Evolutionary conservation across 768 basidiomycete species (phyloP), one percentile per base, ranked within the genome.

Genomic region (Trametes cubensis): DNA sequence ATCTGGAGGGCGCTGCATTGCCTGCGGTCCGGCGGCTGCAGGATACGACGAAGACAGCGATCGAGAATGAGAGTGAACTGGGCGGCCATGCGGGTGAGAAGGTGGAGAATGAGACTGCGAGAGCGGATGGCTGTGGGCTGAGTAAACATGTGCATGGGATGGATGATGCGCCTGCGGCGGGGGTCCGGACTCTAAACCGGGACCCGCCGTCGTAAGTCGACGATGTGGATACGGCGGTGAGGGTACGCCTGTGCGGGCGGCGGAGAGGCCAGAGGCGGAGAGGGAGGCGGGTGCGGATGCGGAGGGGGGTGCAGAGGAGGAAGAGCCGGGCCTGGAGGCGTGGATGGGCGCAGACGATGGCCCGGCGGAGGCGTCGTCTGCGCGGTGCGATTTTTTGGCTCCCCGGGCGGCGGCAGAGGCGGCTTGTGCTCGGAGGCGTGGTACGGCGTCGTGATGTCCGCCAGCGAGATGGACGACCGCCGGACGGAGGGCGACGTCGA

Each of bases 381-480:
- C 88, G 88, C 87, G 83, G 70, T 77, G 81, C 59, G 87, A 81
- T 90, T 89, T 89, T 90, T 89, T 89, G 86, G 73, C 81, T 79
- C 81, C 64, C 15, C 8, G 72, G 51, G 41, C n/a, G 48, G 39
- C 21, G 48, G 57, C 38, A 42, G 42, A 15, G 47, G 39, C 23
- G 48, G 48, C 11, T 20, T 51, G 3, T 55, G 61, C 48, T 63
- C 62, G 20, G 45, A 46, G 34, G 34, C 34, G 44, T 64, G 55
- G 55, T 67, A 85, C 55, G 70, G 83, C 13, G 75, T 69, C 15
- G 75, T 79, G 65, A 79, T 81, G 39, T 77, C 77, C 23, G 80
- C 71, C 8, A 79, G 67, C 30, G 79, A 76, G 52, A 78, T 73
- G 0, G 78, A 76, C 23, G 76, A 75, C 48, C 78, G 75, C 48